Evolutionary conservation across 257 asterid species (phyloP).

Genomic region (Nemophila menziesii): DNA sequence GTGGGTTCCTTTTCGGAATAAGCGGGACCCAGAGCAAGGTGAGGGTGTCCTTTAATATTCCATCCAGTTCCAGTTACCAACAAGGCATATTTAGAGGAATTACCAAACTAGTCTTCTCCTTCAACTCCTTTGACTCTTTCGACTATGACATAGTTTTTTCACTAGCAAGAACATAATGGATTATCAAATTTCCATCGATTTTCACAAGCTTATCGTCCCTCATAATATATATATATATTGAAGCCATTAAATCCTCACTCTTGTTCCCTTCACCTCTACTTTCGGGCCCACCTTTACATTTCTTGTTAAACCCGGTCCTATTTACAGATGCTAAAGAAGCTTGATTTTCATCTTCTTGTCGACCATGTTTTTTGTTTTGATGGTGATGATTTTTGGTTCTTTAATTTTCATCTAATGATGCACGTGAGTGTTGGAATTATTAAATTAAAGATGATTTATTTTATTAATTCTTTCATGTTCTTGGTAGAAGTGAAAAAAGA

Average conservation of each 20-base stretch:
- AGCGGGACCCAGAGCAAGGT: conserved; percentile 36
- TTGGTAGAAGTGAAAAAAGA: too few species aligned
- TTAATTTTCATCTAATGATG: too few species aligned
- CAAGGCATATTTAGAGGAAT: conserved; percentile 39
- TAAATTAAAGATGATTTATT: too few species aligned
- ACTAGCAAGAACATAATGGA: conserved; percentile 60
- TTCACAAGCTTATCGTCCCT: conserved; percentile 73
- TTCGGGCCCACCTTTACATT: too few species aligned
- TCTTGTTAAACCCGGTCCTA: conserved; percentile 26
- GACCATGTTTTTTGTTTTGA: too few species aligned
- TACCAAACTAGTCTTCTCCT: conserved; percentile 37
- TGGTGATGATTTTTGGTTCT: too few species aligned
- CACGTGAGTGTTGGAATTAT: too few species aligned
- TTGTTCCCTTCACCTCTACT: too few species aligned
- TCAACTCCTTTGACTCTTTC: conserved; percentile 2
- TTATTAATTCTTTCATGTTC: too few species aligned
- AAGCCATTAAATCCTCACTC: conserved; percentile 60
- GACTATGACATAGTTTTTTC: conserved; percentile 57
- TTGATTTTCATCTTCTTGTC: too few species aligned
- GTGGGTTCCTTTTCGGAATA: conserved; percentile 33
- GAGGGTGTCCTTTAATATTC: conserved; percentile 5
- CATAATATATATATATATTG: conserved; percentile 63
- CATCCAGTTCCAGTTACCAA: too few species aligned
- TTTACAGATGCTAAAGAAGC: too few species aligned
- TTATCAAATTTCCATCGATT: conserved; percentile 69